A percentile compares a stretch with the other conserved stretches of the same genome.
phyloP scores from a whole-genome alignment of 106 monocot genomes.

The Apostasia shenzhenica region DNA sequence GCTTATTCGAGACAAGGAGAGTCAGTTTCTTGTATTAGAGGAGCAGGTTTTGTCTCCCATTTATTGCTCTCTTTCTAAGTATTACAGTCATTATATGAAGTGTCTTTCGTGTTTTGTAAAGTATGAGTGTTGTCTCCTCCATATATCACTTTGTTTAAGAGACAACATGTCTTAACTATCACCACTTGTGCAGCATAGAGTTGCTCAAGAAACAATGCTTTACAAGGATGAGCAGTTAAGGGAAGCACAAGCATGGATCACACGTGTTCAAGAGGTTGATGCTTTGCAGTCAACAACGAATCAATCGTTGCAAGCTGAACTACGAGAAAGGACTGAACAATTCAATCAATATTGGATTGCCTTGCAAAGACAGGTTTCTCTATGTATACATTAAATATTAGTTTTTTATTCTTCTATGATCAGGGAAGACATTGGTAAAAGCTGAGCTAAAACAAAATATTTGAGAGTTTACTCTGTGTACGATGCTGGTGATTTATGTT shows the following conservation, averaged over 20 bases:
- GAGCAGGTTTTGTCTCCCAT: slow-evolving; percentile 56
- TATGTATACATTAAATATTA: not conserved
- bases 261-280: slow-evolving; percentile 80
- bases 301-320: slow-evolving; percentile 70
- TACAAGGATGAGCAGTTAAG: slow-evolving; percentile 91
- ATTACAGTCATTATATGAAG: not conserved
- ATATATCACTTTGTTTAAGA: not conserved
- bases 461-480: too few species aligned
- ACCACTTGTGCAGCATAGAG: slow-evolving; percentile 63
- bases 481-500: too few species aligned
- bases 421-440: not conserved
- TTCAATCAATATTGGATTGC: slow-evolving; percentile 81
- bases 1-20: slow-evolving; percentile 70
- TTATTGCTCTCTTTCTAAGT: too few species aligned
- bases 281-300: slow-evolving; percentile 66
- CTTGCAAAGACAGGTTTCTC: slow-evolving; percentile 63
- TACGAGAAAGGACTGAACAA: slow-evolving; percentile 80
- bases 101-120: not conserved
- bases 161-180: slow-evolving; percentile 7
- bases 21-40: slow-evolving; percentile 56
- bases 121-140: not conserved
- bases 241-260: slow-evolving; percentile 79
- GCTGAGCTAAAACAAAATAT: too few species aligned
- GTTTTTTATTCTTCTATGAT: not conserved
- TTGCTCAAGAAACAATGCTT: slow-evolving; percentile 63